Evolutionary conservation across 371 early-diverging fungal species (phyloP).

Genomic region (Phascolomyces articulosus): DNA sequence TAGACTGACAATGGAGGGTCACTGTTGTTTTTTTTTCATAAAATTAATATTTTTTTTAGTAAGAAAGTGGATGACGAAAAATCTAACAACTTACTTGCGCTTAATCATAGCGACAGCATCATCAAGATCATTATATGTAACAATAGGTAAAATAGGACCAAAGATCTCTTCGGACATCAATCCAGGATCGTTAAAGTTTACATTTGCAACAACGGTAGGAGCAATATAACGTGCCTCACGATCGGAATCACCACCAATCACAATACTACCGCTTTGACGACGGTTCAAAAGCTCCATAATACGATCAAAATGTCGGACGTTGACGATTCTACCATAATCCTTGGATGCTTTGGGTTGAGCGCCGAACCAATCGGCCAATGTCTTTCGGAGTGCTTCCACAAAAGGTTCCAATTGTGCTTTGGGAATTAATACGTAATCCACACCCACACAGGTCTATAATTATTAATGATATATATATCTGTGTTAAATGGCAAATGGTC

Average conservation of each 20-base stretch:
- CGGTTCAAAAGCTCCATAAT: slow-evolving; percentile 54
- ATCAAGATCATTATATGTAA: slow-evolving; percentile 21
- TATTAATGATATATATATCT: background rate
- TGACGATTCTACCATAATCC: slow-evolving; percentile 73
- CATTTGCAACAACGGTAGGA: slow-evolving; percentile 19
- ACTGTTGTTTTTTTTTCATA: too few species aligned
- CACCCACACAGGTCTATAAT: slow-evolving; percentile 77
- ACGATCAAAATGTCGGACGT: slow-evolving; percentile 72
- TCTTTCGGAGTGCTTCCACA: slow-evolving; percentile 49
- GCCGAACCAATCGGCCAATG: slow-evolving; percentile 54
- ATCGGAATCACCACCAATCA: slow-evolving; percentile 43
- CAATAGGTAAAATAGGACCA: slow-evolving; percentile 80
- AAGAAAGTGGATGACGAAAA: slow-evolving; percentile 70
- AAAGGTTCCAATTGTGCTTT: slow-evolving; percentile 49
- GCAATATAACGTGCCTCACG: slow-evolving; percentile 22
- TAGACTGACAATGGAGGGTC: slow-evolving; percentile 80
- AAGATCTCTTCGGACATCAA: slow-evolving; percentile 62
- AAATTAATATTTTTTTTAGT: too few species aligned
- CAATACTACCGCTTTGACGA: slow-evolving; percentile 47
- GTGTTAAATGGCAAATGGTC: background rate
- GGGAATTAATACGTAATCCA: slow-evolving; percentile 81
- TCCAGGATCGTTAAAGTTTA: slow-evolving; percentile 19
- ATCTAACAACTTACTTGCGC: slow-evolving; percentile 20
- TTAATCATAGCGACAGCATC: slow-evolving; percentile 29
- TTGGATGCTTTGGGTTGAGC: slow-evolving; percentile 48